phyloP scores from a whole-genome alignment of 371 early-diverging fungal species.

The Dinochytrium kinnereticum region DNA sequence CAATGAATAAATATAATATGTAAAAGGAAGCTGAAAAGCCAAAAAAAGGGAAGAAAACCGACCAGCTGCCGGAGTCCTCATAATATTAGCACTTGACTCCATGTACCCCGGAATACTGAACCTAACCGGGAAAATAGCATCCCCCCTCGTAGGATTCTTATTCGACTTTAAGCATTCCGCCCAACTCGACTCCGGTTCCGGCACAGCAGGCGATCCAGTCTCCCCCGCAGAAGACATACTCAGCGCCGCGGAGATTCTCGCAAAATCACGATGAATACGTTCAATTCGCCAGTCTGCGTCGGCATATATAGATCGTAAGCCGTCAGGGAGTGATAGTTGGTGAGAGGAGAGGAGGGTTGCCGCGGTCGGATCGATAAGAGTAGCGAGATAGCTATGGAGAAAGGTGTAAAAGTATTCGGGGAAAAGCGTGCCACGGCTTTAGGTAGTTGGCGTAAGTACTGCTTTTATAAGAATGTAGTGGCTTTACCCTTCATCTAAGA shows the following conservation, averaged over 20 bases:
- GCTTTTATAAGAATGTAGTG: no score
- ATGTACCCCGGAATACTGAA: constrained; percentile 40
- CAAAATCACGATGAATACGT: constrained; percentile 76
- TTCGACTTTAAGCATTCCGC: constrained; percentile 2
- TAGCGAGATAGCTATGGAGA: constrained; percentile 75
- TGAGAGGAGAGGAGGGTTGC: constrained; percentile 23
- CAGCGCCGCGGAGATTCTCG: constrained; percentile 60
- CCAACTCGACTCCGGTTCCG: background rate
- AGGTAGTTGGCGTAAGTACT: no score
- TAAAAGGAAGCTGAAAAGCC: no score
- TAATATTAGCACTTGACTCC: background rate
- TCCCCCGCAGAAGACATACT: constrained; percentile 29
- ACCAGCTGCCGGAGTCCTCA: background rate
- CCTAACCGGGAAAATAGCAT: constrained; percentile 29
- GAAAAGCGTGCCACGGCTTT: no score
- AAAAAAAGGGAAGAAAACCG: constrained; percentile 19
- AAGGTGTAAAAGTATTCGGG: no score
- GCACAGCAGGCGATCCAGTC: background rate
- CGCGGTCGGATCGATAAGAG: constrained; percentile 64
- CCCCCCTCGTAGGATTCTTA: background rate
- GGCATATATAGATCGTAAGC: constrained; percentile 19
- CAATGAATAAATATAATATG: background rate
- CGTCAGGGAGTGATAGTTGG: constrained; percentile 4
- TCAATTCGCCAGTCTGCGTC: constrained; percentile 79
- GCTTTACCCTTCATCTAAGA: no score